Evolutionary conservation across 2,329 filamentous ascomycete genomes (phyloP), one percentile per base, ranked within the genome.

Genomic region (Lachnellula hyalina): DNA sequence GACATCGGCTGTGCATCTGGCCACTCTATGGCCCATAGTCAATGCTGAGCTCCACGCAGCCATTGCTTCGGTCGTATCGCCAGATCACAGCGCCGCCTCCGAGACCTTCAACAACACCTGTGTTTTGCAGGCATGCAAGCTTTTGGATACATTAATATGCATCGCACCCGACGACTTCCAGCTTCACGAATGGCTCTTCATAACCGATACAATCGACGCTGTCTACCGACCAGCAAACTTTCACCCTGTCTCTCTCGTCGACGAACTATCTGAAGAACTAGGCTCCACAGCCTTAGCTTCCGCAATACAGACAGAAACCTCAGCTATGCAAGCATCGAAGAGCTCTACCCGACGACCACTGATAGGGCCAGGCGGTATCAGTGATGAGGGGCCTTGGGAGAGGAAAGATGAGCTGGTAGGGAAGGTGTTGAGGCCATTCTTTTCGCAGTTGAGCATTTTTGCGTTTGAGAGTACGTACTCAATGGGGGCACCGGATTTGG

Each of bases 101-200:
- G 89, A 94, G 23, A 86, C 82, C 11, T 96, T 90, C 72, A 89
- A 83, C 66, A 87, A 90, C 61, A 75, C 83, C 2, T 85, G 88
- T 2, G 76, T 96, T 15, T 75, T 99, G 3, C 93, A 99, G 70
- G 92, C 91, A 0, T 96, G 92, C 74, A 99, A 97, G 69, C 79
- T 99, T 3, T 80, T 99, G 3, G 94, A 99, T 67, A 77, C 91
- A 19, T 77, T 99, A n/a, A 81, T 97, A 14, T 86, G 90, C 44
- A 78, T 92, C 7, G 87, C 89, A 4, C 93, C 92, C 0, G 94
- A 99, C 63, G 94, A 99, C 70, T 99, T 97, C 73, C 94, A 97
- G 71, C 81, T 97, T n/a, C 87, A 96, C 66, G 90, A 96, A 75
- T 99, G 94, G 94, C 82, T 97, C 4, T 99, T 96, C 71, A 86